Evolutionary conservation across 148 eudicot species (phyloP).

Genomic region (Camellia japonica): DNA sequence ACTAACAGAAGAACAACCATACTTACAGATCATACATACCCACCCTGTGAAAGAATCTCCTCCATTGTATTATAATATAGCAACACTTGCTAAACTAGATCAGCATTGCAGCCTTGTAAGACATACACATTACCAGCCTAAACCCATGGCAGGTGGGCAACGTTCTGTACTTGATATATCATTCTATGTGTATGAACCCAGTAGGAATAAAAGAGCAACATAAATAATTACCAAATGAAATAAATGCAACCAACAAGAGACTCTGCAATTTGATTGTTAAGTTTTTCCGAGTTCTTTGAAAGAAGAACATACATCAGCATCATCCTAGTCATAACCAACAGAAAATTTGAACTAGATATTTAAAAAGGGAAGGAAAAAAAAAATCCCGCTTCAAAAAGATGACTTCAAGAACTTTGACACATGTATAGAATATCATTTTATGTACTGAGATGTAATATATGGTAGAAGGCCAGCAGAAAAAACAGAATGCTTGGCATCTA

Average conservation of each 20-base stretch:
- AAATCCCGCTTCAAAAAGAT: neutral
- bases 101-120: no score
- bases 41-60: no score
- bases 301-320: neutral
- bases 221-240: no score
- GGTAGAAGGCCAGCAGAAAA: slow-evolving; percentile 5
- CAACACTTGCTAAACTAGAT: no score
- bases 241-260: neutral
- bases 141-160: no score
- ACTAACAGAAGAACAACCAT: no score
- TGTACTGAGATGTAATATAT: neutral
- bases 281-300: neutral
- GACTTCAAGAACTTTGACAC: neutral
- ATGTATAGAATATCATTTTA: neutral
- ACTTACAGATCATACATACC: no score
- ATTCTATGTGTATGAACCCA: no score
- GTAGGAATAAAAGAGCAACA: no score
- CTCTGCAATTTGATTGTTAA: neutral
- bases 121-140: no score
- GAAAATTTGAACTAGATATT: neutral
- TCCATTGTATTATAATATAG: no score
- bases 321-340: neutral
- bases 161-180: no score
- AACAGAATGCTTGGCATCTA: slow-evolving; percentile 9
- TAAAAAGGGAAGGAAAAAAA: neutral